phyloP scores from a whole-genome alignment of 2,329 filamentous ascomycete species.

The Clarireedia monteithiana region DNA sequence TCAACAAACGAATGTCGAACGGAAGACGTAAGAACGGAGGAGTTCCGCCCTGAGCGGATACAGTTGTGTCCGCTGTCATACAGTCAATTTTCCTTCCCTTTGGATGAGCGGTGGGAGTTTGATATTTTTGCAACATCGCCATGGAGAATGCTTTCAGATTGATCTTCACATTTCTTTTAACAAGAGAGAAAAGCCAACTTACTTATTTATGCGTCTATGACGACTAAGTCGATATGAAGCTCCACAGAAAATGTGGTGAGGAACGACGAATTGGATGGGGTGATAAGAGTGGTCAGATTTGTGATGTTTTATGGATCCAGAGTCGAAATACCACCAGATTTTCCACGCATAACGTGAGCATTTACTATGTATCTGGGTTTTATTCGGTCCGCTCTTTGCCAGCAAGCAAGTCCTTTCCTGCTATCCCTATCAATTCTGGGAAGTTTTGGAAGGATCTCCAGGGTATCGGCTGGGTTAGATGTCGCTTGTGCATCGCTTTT shows the following conservation, averaged over 20 bases:
- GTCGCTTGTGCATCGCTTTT: too few relatives aligned
- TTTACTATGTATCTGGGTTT: too few relatives aligned
- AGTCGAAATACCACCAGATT: too few relatives aligned
- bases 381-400: neutral
- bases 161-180: neutral
- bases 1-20: constrained; percentile 8
- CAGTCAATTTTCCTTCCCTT: neutral
- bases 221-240: constrained; percentile 5
- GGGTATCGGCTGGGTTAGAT: too few relatives aligned
- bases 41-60: neutral
- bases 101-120: neutral
- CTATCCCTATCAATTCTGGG: neutral
- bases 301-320: neutral
- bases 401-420: neutral
- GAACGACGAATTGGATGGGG: constrained; percentile 2
- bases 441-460: neutral
- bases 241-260: constrained; percentile 6
- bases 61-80: neutral
- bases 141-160: neutral
- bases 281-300: constrained; percentile 3
- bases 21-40: constrained; percentile 6
- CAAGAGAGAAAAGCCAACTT: neutral
- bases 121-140: neutral
- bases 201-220: constrained; percentile 6
- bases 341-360: too few relatives aligned